Evolutionary conservation across 345 rosid genomes (phyloP).

Genomic region (Eucalyptus regnans): DNA sequence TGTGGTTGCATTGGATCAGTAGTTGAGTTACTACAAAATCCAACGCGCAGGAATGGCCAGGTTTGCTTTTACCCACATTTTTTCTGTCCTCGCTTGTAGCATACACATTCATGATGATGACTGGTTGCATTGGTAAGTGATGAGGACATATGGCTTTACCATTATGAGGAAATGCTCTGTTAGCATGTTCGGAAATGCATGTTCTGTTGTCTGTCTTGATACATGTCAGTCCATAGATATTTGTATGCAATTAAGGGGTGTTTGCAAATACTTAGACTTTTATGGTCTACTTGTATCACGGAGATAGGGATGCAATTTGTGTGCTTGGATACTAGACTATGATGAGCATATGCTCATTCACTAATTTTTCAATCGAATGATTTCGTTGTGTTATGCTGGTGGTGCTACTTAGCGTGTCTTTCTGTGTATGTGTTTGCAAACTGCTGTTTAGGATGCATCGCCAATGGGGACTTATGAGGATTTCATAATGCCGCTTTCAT

Average conservation of each 20-base stretch:
- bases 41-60: not conserved
- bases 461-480: not conserved
- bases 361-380: not conserved
- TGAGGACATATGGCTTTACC: not conserved
- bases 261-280: not conserved
- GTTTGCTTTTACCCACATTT: not conserved
- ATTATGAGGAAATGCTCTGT: not conserved
- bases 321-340: not conserved
- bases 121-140: not conserved
- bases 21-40: not conserved
- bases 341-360: not conserved
- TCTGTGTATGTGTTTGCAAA: not conserved
- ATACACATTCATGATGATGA: not conserved
- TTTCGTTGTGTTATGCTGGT: not conserved
- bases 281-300: not conserved
- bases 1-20: not conserved
- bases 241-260: not conserved
- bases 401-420: not conserved
- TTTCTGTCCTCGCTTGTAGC: not conserved
- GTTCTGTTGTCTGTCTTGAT: not conserved
- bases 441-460: not conserved
- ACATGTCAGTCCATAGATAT: not conserved
- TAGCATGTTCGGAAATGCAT: not conserved
- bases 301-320: not conserved
- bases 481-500: too few relatives aligned